A percentile compares a stretch with the other conserved stretches of the same genome.
These are phyloP conservation scores for Scutellaria barbata DNA, from an alignment of 257 asterid species.

Conservation along the genomic window DNA sequence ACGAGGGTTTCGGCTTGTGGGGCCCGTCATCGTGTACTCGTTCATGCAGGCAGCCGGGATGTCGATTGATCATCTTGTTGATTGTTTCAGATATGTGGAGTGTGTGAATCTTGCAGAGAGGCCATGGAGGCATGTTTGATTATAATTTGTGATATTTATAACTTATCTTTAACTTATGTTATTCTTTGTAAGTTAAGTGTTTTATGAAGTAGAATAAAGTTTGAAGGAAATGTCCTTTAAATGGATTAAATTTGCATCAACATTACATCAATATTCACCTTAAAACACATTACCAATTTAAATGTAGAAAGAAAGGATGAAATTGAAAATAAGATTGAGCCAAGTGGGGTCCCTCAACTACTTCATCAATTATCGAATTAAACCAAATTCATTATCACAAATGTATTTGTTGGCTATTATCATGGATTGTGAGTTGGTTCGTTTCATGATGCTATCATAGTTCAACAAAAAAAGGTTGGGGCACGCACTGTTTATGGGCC, in stretches of 20 bases:
- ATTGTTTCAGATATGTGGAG: conserved; percentile 74
- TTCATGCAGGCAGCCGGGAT: conserved; percentile 96
- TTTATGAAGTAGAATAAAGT: conserved; percentile 22
- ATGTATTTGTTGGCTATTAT: too few species aligned
- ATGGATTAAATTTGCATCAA: background rate
- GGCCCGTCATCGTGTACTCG: conserved; percentile 87
- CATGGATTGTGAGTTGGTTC: too few species aligned
- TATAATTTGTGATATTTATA: background rate
- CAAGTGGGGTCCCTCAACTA: too few species aligned
- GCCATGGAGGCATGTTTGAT: conserved; percentile 90
- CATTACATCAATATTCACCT: too few species aligned
- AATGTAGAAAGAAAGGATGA: too few species aligned
- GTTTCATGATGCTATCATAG: too few species aligned
- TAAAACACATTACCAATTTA: too few species aligned
- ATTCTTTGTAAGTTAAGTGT: conserved; percentile 22
- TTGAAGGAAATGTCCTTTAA: background rate
- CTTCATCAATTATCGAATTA: too few species aligned
- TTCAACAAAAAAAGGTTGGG: too few species aligned
- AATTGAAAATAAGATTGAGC: too few species aligned
- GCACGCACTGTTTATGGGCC: too few species aligned
- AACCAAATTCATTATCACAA: too few species aligned
- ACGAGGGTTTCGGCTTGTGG: conserved; percentile 86
- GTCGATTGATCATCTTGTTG: conserved; percentile 85
- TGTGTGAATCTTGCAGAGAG: conserved; percentile 86
- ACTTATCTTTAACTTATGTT: background rate